phyloP scores from a whole-genome alignment of 164 flowering plant species.

The Amborella trichopoda region DNA sequence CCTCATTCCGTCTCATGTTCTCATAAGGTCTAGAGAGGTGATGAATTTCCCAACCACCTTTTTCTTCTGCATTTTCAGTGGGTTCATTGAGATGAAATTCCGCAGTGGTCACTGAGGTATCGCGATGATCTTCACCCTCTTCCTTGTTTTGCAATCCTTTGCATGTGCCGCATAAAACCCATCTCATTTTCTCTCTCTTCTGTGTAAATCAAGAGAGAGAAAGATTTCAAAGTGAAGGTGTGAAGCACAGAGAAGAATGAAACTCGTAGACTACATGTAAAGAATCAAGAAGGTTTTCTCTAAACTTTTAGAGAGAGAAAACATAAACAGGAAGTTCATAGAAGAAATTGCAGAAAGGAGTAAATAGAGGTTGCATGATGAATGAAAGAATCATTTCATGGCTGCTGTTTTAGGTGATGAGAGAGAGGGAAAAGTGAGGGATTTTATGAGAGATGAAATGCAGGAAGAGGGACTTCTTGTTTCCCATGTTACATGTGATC shows the following conservation, averaged over 20 bases:
- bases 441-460: conserved; percentile 4
- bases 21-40: no score
- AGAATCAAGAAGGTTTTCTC: conserved; percentile 2
- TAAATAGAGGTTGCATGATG: no score
- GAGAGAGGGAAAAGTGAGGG: no score
- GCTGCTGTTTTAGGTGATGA: no score
- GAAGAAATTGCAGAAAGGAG: no score
- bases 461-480: conserved; percentile 2
- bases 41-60: no score
- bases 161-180: background rate
- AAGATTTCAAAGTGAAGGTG: background rate
- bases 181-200: background rate
- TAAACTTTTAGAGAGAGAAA: no score
- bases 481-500: no score
- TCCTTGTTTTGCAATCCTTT: background rate
- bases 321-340: no score
- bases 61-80: background rate
- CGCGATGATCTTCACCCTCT: background rate
- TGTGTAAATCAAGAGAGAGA: background rate
- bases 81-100: background rate
- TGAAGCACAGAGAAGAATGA: background rate
- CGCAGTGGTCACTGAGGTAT: background rate
- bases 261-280: background rate
- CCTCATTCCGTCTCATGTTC: background rate
- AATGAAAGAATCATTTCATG: no score